Evolutionary conservation across 1,139 yeast species (phyloP), one percentile per base, ranked within the genome.

Genomic region (Candida anutae): DNA sequence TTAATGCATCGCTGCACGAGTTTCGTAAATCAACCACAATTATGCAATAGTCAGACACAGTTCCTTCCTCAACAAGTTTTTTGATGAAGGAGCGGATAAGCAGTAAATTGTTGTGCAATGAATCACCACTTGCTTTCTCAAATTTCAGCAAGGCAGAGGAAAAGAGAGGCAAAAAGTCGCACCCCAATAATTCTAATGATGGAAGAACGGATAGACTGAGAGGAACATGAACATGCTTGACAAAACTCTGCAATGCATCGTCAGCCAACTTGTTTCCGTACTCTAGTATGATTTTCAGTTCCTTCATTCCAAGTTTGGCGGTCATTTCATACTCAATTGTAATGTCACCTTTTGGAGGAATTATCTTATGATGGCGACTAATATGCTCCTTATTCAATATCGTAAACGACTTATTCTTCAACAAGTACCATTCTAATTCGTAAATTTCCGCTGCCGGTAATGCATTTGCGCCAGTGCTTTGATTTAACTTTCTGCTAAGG

Each of bases 241-340:
- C 58, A 48, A 73, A 77, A 13, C 56, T 46, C 6, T 52, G 46
- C 4, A 37, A 25, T 5, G 43, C 27, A 19, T 48, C 55, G 3
- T 37, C 38, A 18, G 33, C 40, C 5, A 40, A 28, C 27, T 60
- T 60, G 36, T 71, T 61, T 0, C 85, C 79, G 48, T 84, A 84
- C 39, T 81, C 90, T 25, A 84, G 55, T 9, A 77, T 64, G 21
- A 84, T 59, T 21, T 68, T 67, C 36, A 83, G 83, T 30, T 72
- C 74, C 12, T 70, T 72, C 61, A 84, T 74, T 1, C 87, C 85
- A 23, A 84, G 65, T 42, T 82, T 82, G 2, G 94, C 95, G 23
- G 66, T 58, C 3, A 82, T 59, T 39, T 77, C 78, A 36, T 82
- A 65, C 12, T 72, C 71, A 27, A 83, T 61, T 5, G 45, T 47